Base-by-base conservation (phyloP, 441 rosid species). In the Mallotus repandus region DNA sequence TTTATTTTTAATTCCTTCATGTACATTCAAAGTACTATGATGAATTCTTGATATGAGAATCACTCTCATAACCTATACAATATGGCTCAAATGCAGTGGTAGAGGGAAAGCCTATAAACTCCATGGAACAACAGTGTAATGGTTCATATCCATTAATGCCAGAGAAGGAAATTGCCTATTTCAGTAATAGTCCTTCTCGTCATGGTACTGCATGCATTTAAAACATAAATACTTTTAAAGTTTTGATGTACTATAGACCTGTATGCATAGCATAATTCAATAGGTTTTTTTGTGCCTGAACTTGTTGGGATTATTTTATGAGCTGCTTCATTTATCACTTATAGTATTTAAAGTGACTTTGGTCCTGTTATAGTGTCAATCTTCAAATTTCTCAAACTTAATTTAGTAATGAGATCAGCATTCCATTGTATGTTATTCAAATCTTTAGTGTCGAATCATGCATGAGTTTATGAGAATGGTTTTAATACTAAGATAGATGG, bases 81-180 rank as follows among this genome's bases (percentile, higher is more conserved):
- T n/a, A n/a, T n/a, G n/a, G n/a, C n/a, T n/a, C n/a, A n/a, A n/a
- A n/a, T n/a, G n/a, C n/a, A n/a, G n/a, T n/a, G n/a, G n/a, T n/a
- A n/a, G n/a, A n/a, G n/a, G n/a, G n/a, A n/a, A n/a, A n/a, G n/a
- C n/a, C n/a, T n/a, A n/a, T n/a, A n/a, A n/a, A n/a, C n/a, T n/a
- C n/a, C n/a, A n/a, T n/a, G n/a, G n/a, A n/a, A n/a, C n/a, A n/a
- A n/a, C n/a, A n/a, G n/a, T n/a, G n/a, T n/a, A n/a, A n/a, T n/a
- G n/a, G n/a, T n/a, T n/a, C n/a, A n/a, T n/a, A n/a, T n/a, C n/a
- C n/a, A n/a, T n/a, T n/a, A n/a, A n/a, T n/a, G n/a, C n/a, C n/a
- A 1, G 99, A 96, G 86, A 98, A 96, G 91, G 98, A 93, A 81
- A 73, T 78, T 68, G 7, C 54, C 38, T 45, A 49, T 70, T 11